Conservation (phyloP, 768 basidiomycete species). For the Clavulina sp. region DNA sequence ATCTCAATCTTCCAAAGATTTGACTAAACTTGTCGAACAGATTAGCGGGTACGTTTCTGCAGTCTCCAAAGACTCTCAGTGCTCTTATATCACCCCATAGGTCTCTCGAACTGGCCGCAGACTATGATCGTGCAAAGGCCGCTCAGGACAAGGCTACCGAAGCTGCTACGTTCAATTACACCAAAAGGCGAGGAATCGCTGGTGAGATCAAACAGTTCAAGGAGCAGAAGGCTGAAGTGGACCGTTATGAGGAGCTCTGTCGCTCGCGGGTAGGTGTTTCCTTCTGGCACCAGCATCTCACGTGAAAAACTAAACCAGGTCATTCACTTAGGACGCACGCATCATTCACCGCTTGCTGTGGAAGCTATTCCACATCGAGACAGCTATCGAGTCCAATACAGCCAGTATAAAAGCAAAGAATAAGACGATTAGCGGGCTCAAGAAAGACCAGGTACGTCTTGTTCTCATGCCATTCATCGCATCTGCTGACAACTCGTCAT, state of each 20-base stretch:
- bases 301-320: conserved; percentile 1
- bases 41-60: conserved; percentile 47
- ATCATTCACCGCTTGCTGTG: conserved; percentile 70
- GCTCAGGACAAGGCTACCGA: conserved; percentile 84
- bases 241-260: conserved; percentile 63
- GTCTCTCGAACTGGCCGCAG: conserved; percentile 70
- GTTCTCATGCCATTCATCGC: neutral
- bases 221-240: conserved; percentile 89
- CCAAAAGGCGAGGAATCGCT: conserved; percentile 80
- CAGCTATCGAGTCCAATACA: conserved; percentile 57
- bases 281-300: neutral
- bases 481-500: neutral
- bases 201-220: conserved; percentile 95
- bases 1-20: conserved; percentile 78
- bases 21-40: conserved; percentile 83
- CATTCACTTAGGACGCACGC: conserved; percentile 44
- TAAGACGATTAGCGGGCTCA: conserved; percentile 45
- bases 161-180: conserved; percentile 86
- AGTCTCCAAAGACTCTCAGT: neutral
- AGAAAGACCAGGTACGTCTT: conserved; percentile 39
- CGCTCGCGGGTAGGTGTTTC: conserved; percentile 45
- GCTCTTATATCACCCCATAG: conserved; percentile 12
- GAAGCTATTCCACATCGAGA: conserved; percentile 79
- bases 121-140: conserved; percentile 79
- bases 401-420: conserved; percentile 55